phyloP scores from a whole-genome alignment of 352 stramenopile species.

The Phytophthora palmivora region DNA sequence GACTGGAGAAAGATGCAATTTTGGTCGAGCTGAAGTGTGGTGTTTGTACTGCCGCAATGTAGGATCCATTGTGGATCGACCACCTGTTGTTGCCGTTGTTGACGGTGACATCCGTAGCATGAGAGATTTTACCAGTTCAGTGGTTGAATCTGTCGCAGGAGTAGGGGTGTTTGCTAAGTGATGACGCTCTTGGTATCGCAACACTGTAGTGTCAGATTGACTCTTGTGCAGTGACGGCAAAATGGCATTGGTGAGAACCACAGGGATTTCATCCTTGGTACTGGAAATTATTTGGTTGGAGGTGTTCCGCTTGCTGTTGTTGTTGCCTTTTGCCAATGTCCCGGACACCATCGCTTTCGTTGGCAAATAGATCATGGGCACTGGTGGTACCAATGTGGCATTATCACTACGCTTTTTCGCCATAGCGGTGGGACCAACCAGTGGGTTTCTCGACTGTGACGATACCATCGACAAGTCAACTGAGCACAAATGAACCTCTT shows the following conservation, averaged over 20 bases:
- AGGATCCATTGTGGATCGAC: constrained; percentile 15
- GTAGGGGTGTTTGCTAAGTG: constrained; percentile 2
- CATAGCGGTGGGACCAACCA: constrained; percentile 41
- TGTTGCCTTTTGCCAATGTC: constrained; percentile 33
- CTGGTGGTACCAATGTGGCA: constrained; percentile 19
- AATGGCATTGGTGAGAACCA: constrained; percentile 18
- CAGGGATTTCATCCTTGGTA: constrained; percentile 7
- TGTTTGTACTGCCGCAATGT: constrained; percentile 8
- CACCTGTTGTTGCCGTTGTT: constrained; percentile 4
- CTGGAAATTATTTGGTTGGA: constrained; percentile 13
- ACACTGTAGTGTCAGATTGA: constrained; percentile 3
- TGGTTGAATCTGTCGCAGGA: constrained; percentile 12
- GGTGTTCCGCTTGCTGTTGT: background rate
- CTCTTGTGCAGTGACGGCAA: constrained; percentile 31
- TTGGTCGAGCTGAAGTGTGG: background rate
- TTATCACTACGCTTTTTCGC: constrained; percentile 23
- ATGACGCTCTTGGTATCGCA: background rate
- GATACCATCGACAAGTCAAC: constrained; percentile 46
- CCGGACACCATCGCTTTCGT: constrained; percentile 48
- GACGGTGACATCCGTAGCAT: constrained; percentile 15
- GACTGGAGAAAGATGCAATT: constrained; percentile 23
- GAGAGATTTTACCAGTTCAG: constrained; percentile 19
- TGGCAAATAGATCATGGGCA: constrained; percentile 67
- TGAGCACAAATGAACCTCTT: constrained; percentile 45
- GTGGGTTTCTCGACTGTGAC: constrained; percentile 1